A percentile compares a stretch with the other conserved stretches of the same genome.
Conservation (phyloP, 1,284 basidiomycete genomes). For the Phylloboletellus chloephorus region DNA sequence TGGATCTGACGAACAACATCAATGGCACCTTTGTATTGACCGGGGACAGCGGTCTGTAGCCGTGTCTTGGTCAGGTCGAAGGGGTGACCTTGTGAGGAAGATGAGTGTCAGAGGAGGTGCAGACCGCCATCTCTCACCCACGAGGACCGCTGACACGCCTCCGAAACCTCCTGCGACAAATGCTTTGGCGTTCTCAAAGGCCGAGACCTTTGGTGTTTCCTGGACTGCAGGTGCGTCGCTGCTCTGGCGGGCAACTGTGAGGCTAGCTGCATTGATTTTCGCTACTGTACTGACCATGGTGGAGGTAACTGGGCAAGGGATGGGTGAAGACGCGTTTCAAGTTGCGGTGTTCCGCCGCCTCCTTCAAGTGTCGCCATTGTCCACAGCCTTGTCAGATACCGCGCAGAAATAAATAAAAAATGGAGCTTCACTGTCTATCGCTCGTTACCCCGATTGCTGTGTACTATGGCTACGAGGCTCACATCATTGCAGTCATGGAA, state of each 20-base stretch:
- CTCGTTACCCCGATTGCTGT: too few relatives aligned
- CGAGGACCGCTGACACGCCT: conserved; percentile 81
- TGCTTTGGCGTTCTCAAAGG: conserved; percentile 66
- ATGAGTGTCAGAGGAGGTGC: conserved; percentile 10
- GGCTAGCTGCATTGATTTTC: neutral
- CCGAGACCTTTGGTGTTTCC: conserved; percentile 34
- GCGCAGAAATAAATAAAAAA: too few relatives aligned
- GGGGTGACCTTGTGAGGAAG: conserved; percentile 69
- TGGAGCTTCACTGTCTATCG: too few relatives aligned
- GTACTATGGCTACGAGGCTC: too few relatives aligned
- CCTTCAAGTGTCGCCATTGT: too few relatives aligned
- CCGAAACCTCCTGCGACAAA: conserved; percentile 92
- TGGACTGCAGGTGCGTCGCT: conserved; percentile 20
- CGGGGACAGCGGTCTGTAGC: conserved; percentile 88
- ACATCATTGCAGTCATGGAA: too few relatives aligned
- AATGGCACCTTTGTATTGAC: conserved; percentile 87
- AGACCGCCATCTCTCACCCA: conserved; percentile 56
- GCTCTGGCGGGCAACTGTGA: conserved; percentile 22
- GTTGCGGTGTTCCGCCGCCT: conserved; percentile 8
- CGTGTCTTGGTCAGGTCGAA: conserved; percentile 97
- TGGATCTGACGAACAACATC: conserved; percentile 92
- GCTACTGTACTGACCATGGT: conserved; percentile 25
- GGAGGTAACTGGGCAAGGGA: conserved; percentile 13
- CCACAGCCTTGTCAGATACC: too few relatives aligned
- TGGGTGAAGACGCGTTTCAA: neutral